phyloP scores from a whole-genome alignment of 2,329 filamentous ascomycete species.

The Akanthomyces lecanii region DNA sequence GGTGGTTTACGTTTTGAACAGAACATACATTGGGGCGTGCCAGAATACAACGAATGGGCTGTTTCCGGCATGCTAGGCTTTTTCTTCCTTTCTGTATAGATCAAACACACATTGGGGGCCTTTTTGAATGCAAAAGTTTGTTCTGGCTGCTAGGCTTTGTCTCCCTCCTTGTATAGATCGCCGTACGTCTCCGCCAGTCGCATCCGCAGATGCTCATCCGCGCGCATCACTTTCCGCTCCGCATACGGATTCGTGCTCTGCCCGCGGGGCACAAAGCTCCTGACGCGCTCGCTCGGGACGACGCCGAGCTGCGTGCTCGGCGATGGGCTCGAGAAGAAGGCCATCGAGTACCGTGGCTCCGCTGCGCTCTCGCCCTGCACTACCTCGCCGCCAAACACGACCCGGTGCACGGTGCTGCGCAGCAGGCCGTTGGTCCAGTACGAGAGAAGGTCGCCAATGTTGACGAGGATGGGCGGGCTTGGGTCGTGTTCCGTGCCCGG shows the following conservation, averaged over 20 bases:
- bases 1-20: not conserved
- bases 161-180: slow-evolving; percentile 46
- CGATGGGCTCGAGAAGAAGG: slow-evolving; percentile 64
- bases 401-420: slow-evolving; percentile 83
- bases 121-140: too few relatives aligned
- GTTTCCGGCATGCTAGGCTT: too few relatives aligned
- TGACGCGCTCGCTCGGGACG: slow-evolving; percentile 58
- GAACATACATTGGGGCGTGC: not conserved
- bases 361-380: slow-evolving; percentile 43
- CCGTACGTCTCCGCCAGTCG: slow-evolving; percentile 57
- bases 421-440: slow-evolving; percentile 91
- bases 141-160: slow-evolving; percentile 16
- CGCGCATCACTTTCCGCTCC: slow-evolving; percentile 55
- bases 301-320: slow-evolving; percentile 48
- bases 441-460: slow-evolving; percentile 65
- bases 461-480: slow-evolving; percentile 73
- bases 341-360: slow-evolving; percentile 60
- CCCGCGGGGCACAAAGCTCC: slow-evolving; percentile 33
- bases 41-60: too few relatives aligned
- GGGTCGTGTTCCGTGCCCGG: slow-evolving; percentile 53
- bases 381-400: slow-evolving; percentile 57
- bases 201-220: slow-evolving; percentile 60
- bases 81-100: too few relatives aligned
- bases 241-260: slow-evolving; percentile 43
- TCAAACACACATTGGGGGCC: too few relatives aligned